Evolutionary conservation across 2,329 filamentous ascomycete genomes (phyloP).

Genomic region (Ophiostoma ulmi): DNA sequence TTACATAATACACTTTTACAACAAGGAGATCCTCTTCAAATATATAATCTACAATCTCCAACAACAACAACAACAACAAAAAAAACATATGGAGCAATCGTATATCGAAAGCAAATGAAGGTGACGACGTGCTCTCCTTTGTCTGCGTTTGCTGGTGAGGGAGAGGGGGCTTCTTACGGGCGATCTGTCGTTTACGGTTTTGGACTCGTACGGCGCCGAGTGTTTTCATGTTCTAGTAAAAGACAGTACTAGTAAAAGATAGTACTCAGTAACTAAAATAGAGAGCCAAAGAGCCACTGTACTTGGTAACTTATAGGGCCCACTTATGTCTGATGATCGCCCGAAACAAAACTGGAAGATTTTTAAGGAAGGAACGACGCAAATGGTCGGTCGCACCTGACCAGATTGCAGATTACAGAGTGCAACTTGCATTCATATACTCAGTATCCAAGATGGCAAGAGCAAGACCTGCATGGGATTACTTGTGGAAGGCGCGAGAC

Average conservation of each 20-base stretch:
- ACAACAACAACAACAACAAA: too few relatives aligned
- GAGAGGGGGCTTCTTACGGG: background rate
- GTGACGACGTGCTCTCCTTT: slow-evolving; percentile 14
- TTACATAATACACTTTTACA: background rate
- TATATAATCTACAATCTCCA: background rate
- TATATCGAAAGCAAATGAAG: slow-evolving; percentile 11
- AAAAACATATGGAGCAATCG: background rate
- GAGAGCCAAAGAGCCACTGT: background rate
- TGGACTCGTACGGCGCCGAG: slow-evolving; percentile 9
- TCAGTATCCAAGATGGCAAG: background rate
- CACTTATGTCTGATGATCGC: background rate
- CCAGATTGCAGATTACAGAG: background rate
- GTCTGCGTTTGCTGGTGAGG: background rate
- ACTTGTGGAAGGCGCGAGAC: background rate
- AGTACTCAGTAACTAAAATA: background rate
- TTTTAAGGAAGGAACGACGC: background rate
- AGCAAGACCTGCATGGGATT: background rate
- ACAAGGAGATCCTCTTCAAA: background rate
- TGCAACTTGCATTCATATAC: background rate
- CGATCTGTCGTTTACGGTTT: slow-evolving; percentile 11
- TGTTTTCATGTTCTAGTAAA: background rate
- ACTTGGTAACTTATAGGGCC: too few relatives aligned
- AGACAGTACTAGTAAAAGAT: background rate
- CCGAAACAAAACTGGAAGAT: background rate
- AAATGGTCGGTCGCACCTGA: too few relatives aligned